These are phyloP conservation scores for Globisporangium paddicum DNA, from an alignment of 352 stramenopile genomes.

Conservation along the genomic window DNA sequence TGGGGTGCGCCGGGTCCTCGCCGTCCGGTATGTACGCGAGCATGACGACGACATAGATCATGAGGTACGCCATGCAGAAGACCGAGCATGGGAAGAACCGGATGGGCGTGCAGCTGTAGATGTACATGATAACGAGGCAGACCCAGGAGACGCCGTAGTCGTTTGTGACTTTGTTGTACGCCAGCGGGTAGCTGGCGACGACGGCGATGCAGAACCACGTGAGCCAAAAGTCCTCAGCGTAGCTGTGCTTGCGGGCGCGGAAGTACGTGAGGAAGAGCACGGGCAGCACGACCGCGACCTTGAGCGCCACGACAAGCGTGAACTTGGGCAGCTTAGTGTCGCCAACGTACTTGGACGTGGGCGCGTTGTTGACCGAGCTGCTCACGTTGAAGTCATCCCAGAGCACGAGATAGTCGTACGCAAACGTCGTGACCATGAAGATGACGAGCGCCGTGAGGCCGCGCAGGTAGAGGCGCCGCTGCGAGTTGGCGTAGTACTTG, in stretches of 20 bases:
- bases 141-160: constrained; percentile 81
- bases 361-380: constrained; percentile 26
- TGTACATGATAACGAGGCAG: constrained; percentile 82
- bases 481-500: constrained; percentile 74
- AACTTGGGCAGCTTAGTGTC: constrained; percentile 54
- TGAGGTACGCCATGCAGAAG: constrained; percentile 59
- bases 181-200: constrained; percentile 60
- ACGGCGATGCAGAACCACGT: constrained; percentile 65
- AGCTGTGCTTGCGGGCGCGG: constrained; percentile 53
- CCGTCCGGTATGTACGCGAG: constrained; percentile 49
- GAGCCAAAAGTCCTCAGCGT: constrained; percentile 54
- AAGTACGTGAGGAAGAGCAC: constrained; percentile 65
- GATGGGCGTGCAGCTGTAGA: constrained; percentile 79
- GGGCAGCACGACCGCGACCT: constrained; percentile 55
- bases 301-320: constrained; percentile 58
- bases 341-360: constrained; percentile 21
- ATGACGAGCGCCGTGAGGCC: constrained; percentile 52
- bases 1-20: constrained; percentile 18
- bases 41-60: constrained; percentile 71
- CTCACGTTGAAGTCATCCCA: constrained; percentile 44
- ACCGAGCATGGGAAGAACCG: constrained; percentile 76
- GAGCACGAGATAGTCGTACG: constrained; percentile 73
- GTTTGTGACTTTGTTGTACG: constrained; percentile 82
- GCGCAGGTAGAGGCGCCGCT: constrained; percentile 56
- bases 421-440: constrained; percentile 67